phyloP scores from a whole-genome alignment of 108 stramenopile genomes.

The Skeletonema marinoi region DNA sequence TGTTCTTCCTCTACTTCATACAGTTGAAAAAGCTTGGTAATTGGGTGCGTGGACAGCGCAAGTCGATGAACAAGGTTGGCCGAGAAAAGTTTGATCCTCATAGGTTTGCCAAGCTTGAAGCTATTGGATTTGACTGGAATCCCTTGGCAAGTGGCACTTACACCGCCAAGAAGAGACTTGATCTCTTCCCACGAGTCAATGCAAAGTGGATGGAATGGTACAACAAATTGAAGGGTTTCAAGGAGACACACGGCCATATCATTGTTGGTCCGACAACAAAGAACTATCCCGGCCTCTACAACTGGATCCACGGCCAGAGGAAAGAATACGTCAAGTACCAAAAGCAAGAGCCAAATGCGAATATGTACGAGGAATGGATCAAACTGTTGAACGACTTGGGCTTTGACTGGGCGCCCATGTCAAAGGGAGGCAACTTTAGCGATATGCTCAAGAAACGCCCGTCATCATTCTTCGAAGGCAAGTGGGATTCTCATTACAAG shows the following conservation, averaged over 20 bases:
- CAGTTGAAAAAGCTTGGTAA: conserved; percentile 12
- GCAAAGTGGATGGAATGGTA: conserved; percentile 17
- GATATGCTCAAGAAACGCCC: conserved; percentile 2
- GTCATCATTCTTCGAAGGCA: background rate
- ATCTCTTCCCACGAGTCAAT: conserved; percentile 7
- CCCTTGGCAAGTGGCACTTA: conserved; percentile 9
- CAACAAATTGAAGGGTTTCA: conserved; percentile 1
- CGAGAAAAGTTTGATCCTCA: conserved; percentile 13
- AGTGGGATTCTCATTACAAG: conserved; percentile 14
- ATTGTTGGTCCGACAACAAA: conserved; percentile 15
- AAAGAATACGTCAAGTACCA: conserved; percentile 39
- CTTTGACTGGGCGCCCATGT: conserved; percentile 35
- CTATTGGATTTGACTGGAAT: conserved; percentile 31
- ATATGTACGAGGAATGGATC: conserved; percentile 29
- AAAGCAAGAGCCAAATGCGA: background rate
- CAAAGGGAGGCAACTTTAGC: conserved; percentile 7
- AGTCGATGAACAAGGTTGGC: conserved; percentile 22
- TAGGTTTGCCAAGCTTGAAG: conserved; percentile 15
- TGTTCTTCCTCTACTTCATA: background rate
- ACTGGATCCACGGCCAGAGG: conserved; percentile 37
- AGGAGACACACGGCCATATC: conserved; percentile 14
- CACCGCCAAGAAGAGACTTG: background rate
- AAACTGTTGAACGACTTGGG: conserved; percentile 16
- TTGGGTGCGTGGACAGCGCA: conserved; percentile 36
- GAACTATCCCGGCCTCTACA: conserved; percentile 13